Evolutionary conservation across 2,329 filamentous ascomycete species (phyloP).

Genomic region (Pseudogymnoascus sp.): DNA sequence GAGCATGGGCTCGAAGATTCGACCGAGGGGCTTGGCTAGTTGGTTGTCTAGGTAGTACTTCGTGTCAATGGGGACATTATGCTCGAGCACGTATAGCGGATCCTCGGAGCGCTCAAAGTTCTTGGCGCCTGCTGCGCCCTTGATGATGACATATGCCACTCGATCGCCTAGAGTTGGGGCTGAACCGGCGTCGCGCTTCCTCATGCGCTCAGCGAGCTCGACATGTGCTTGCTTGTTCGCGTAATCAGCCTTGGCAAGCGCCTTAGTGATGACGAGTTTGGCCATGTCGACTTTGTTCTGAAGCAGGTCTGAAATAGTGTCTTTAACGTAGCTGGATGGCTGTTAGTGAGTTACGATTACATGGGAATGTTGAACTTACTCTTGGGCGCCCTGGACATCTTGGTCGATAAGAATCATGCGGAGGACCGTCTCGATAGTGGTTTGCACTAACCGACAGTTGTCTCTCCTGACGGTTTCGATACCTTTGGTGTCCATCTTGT

Average conservation of each 20-base stretch:
- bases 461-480: slow-evolving; percentile 97
- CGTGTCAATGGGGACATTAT: slow-evolving; percentile 96
- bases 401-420: slow-evolving; percentile 93
- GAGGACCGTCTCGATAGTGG: slow-evolving; percentile 92
- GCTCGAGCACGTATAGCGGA: slow-evolving; percentile 91
- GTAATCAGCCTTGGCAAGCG: slow-evolving; percentile 85
- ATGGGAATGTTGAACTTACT: slow-evolving; percentile 52
- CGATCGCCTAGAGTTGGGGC: slow-evolving; percentile 89
- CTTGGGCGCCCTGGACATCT: slow-evolving; percentile 84
- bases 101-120: slow-evolving; percentile 98
- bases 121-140: slow-evolving; percentile 80
- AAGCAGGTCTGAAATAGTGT: slow-evolving; percentile 87
- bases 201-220: slow-evolving; percentile 92
- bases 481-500: slow-evolving; percentile 99
- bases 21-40: slow-evolving; percentile 83
- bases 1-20: slow-evolving; percentile 97
- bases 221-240: slow-evolving; percentile 91
- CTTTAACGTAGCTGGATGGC: slow-evolving; percentile 75
- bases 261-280: slow-evolving; percentile 98
- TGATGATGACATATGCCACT: slow-evolving; percentile 96
- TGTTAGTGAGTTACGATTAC: slow-evolving; percentile 40
- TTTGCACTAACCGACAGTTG: slow-evolving; percentile 92
- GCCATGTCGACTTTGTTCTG: slow-evolving; percentile 99
- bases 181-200: slow-evolving; percentile 90
- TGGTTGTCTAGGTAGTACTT: slow-evolving; percentile 99